These are phyloP conservation scores for Abrus pulchellus DNA, from an alignment of 306 rosid genomes.

Conservation along the genomic window DNA sequence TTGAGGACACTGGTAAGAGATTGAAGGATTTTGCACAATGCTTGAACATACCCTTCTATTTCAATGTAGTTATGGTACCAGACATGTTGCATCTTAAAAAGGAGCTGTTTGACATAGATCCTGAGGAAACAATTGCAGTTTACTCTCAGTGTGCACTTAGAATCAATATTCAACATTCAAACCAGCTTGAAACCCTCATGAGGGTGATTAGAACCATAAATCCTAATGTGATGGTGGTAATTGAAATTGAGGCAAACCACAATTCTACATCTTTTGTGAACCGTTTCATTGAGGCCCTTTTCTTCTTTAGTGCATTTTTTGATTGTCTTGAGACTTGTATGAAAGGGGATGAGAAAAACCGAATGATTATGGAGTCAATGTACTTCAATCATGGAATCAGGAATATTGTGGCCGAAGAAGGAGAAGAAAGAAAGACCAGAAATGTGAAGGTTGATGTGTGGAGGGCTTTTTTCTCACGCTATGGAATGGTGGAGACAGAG, in stretches of 20 bases:
- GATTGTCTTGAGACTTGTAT: conserved; percentile 66
- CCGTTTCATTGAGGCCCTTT: conserved; percentile 73
- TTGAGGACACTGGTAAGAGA: conserved; percentile 51
- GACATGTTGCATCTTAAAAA: conserved; percentile 55
- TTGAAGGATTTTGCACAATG: conserved; percentile 49
- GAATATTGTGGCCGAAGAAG: conserved; percentile 66
- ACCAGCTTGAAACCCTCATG: conserved; percentile 64
- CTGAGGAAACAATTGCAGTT: conserved; percentile 59
- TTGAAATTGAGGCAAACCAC: conserved; percentile 67
- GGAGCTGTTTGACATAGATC: conserved; percentile 54
- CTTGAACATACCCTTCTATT: conserved; percentile 62
- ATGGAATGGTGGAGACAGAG: conserved; percentile 67
- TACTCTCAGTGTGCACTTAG: conserved; percentile 48
- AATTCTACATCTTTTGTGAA: conserved; percentile 68
- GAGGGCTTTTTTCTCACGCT: conserved; percentile 68
- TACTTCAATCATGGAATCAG: conserved; percentile 63
- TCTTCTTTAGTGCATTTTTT: conserved; percentile 64
- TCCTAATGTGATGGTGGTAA: conserved; percentile 60
- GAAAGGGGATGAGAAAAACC: conserved; percentile 52
- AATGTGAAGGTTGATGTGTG: conserved; percentile 71
- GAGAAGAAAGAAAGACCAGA: conserved; percentile 62
- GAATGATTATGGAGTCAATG: conserved; percentile 55
- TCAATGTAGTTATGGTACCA: conserved; percentile 57
- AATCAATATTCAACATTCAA: conserved; percentile 51
- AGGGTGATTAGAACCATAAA: conserved; percentile 54